phyloP scores from a whole-genome alignment of 805 yeast genomes.

The Blastobotrys chiropterorum region DNA sequence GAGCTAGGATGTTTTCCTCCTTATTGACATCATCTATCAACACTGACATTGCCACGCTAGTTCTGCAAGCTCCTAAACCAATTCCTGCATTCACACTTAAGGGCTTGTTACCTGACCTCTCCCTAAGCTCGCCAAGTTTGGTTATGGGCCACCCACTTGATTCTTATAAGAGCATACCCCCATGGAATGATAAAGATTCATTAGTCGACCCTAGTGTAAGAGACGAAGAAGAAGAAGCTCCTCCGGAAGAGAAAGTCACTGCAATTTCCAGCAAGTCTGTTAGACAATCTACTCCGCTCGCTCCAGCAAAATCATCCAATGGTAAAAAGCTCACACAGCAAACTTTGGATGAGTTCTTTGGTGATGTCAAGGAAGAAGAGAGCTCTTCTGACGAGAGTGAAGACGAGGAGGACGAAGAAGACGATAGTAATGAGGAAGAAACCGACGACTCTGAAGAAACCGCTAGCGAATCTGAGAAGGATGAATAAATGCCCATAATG shows the following conservation, averaged over 20 bases:
- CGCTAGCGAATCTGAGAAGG: conserved; percentile 30
- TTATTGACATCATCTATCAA: conserved; percentile 48
- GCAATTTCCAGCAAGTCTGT: neutral
- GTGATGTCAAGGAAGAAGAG: conserved; percentile 35
- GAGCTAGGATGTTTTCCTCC: conserved; percentile 67
- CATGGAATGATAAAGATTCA: conserved; percentile 40
- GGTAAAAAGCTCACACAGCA: conserved; percentile 50
- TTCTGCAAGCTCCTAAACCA: conserved; percentile 75
- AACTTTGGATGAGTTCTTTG: conserved; percentile 83
- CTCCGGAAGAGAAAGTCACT: neutral
- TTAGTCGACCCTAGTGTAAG: conserved; percentile 29
- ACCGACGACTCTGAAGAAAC: conserved; percentile 26
- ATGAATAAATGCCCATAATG: too few species aligned
- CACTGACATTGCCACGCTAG: conserved; percentile 57
- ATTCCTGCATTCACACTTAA: conserved; percentile 36
- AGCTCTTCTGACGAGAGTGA: conserved; percentile 22
- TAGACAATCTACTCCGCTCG: neutral
- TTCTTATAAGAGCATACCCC: conserved; percentile 31
- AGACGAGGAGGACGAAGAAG: conserved; percentile 26
- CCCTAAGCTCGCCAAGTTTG: conserved; percentile 29
- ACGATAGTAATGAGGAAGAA: conserved; percentile 27
- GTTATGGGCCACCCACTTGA: conserved; percentile 28
- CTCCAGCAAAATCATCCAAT: neutral
- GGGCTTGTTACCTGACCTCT: conserved; percentile 16
- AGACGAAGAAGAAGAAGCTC: conserved; percentile 23